These are phyloP conservation scores for Mikania micrantha DNA, from an alignment of 129 eudicot species.

Conservation along the genomic window DNA sequence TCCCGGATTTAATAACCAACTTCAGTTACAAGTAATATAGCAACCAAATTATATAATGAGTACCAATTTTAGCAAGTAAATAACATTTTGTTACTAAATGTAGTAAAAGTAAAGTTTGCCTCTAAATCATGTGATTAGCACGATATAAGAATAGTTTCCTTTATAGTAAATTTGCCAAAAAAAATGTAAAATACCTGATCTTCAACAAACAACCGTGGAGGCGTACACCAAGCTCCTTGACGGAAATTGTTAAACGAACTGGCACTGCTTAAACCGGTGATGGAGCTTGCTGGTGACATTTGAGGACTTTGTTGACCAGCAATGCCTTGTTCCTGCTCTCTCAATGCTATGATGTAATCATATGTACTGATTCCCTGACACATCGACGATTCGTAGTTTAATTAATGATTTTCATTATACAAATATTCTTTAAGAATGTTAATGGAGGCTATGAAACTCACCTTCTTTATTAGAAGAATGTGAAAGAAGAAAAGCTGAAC, in stretches of 20 bases:
- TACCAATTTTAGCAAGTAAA: too few relatives aligned
- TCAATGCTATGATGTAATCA: conserved; percentile 84
- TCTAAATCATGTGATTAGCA: background rate
- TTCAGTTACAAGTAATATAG: background rate
- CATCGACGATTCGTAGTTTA: background rate
- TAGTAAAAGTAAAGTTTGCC: background rate
- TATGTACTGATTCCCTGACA: conserved; percentile 92
- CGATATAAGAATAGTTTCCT: background rate
- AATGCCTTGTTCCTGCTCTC: conserved; percentile 83
- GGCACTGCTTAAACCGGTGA: conserved; percentile 89
- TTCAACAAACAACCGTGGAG: conserved; percentile 89
- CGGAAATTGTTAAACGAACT: conserved; percentile 84
- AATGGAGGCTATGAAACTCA: background rate
- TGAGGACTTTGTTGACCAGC: conserved; percentile 97
- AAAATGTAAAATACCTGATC: conserved; percentile 66
- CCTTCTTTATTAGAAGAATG: conserved; percentile 97
- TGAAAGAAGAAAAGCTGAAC: conserved; percentile 98
- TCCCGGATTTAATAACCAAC: background rate
- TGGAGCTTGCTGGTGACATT: conserved; percentile 90
- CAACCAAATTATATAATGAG: too few relatives aligned
- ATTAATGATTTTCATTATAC: background rate
- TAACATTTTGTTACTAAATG: too few relatives aligned
- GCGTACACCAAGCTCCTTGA: conserved; percentile 98
- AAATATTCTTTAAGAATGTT: background rate
- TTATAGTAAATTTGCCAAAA: background rate